Percentiles rank a stretch among this genome's conserved stretches.
Conservation (phyloP, 2,329 filamentous ascomycete species). For the Aspergillus cejpii region DNA sequence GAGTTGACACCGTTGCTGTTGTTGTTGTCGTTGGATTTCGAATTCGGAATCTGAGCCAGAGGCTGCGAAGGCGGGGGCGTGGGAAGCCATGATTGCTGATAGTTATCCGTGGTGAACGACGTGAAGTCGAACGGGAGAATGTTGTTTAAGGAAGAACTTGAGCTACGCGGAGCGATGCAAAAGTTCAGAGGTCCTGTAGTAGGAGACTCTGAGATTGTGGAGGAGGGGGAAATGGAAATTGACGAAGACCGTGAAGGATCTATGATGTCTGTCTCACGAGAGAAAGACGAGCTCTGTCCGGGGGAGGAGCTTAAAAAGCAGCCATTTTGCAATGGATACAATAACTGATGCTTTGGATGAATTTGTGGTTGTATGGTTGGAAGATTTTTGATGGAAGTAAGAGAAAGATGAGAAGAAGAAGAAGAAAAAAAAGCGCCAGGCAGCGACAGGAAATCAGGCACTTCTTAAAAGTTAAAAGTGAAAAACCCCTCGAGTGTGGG, state of each 20-base stretch:
- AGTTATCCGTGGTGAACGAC: slow-evolving; percentile 47
- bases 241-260: slow-evolving; percentile 28
- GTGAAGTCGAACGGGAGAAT: slow-evolving; percentile 38
- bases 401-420: slow-evolving; percentile 8
- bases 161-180: slow-evolving; percentile 39
- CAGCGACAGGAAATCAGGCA: slow-evolving; percentile 36
- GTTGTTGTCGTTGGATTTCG: slow-evolving; percentile 25
- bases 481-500: background rate
- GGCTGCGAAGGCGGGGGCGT: slow-evolving; percentile 40
- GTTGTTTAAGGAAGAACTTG: slow-evolving; percentile 34
- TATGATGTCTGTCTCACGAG: slow-evolving; percentile 38
- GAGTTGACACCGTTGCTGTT: slow-evolving; percentile 24
- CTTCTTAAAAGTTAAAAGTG: slow-evolving; percentile 37
- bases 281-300: slow-evolving; percentile 32
- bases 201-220: slow-evolving; percentile 39
- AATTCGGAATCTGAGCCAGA: slow-evolving; percentile 34
- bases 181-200: slow-evolving; percentile 42
- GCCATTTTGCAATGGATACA: slow-evolving; percentile 34
- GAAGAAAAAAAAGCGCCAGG: slow-evolving; percentile 27
- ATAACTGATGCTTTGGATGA: slow-evolving; percentile 13
- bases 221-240: slow-evolving; percentile 26
- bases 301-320: slow-evolving; percentile 34
- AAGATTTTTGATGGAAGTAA: slow-evolving; percentile 7
- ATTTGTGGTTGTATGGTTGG: slow-evolving; percentile 17
- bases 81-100: slow-evolving; percentile 45